Percentiles rank a stretch among this genome's conserved stretches.
Evolutionary conservation across 1,284 basidiomycete species (phyloP).

Genomic region (Filobasidium uniguttulatum): DNA sequence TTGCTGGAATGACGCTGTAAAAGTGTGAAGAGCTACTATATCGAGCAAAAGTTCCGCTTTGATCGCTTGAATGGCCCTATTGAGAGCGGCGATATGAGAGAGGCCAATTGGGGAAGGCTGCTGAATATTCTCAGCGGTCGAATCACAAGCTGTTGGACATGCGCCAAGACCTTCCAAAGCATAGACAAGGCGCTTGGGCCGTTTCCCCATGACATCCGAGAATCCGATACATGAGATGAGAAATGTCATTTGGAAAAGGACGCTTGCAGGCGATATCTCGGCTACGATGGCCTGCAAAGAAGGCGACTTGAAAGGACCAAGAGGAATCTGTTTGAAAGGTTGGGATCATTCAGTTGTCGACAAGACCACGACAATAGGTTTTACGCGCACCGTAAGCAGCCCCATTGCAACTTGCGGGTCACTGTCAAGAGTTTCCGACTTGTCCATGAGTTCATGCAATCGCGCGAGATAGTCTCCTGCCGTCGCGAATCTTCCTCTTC

Average conservation of each 20-base stretch:
- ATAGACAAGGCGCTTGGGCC: conserved; percentile 1
- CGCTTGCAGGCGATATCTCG: neutral
- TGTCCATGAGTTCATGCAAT: conserved; percentile 2
- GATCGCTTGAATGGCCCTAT: neutral
- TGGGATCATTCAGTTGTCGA: too few species aligned
- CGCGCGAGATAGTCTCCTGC: neutral
- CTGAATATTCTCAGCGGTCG: neutral
- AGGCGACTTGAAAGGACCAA: neutral
- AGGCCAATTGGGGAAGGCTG: neutral
- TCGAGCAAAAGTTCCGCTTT: neutral
- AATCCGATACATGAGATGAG: neutral
- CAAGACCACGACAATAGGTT: too few species aligned
- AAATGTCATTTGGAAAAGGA: neutral
- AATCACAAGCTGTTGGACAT: neutral
- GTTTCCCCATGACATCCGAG: conserved; percentile 1
- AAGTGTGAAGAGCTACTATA: neutral
- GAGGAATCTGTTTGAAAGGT: neutral
- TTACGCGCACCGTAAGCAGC: neutral
- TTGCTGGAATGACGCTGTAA: conserved; percentile 5
- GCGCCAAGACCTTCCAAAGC: neutral
- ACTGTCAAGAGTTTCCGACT: neutral
- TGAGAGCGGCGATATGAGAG: neutral
- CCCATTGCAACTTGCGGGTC: neutral
- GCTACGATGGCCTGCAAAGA: neutral
- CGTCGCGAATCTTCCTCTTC: neutral